A percentile compares a stretch with the other conserved stretches of the same genome.
phyloP scores from a whole-genome alignment of 345 rosid genomes.

The Eucalyptus sp. region DNA sequence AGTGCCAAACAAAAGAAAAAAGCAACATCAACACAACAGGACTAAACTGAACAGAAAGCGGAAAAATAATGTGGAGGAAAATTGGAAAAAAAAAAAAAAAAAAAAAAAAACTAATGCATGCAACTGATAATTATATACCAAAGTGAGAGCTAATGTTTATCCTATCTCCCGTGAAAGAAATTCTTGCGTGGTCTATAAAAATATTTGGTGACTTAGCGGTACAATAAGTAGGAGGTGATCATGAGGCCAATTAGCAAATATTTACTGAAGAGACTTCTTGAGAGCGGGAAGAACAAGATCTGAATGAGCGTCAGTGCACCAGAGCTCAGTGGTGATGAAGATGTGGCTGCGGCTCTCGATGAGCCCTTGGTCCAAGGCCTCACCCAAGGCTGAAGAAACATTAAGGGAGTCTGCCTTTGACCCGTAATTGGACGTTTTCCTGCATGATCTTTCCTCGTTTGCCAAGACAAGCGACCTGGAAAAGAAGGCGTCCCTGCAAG shows the following conservation, averaged over 20 bases:
- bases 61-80: not conserved
- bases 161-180: not conserved
- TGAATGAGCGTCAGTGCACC: not conserved
- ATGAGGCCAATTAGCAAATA: not conserved
- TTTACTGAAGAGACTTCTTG: not conserved
- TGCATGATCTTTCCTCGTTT: too few species aligned
- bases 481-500: too few species aligned
- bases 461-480: too few species aligned
- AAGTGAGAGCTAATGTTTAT: not conserved
- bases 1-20: not conserved
- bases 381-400: too few species aligned
- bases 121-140: not conserved
- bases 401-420: too few species aligned
- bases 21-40: not conserved
- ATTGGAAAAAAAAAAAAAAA: too few species aligned
- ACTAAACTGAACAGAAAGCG: too few species aligned
- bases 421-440: too few species aligned
- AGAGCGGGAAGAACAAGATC: not conserved
- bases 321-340: not conserved
- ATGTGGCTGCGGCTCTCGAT: not conserved
- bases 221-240: not conserved
- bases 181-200: not conserved
- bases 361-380: not conserved
- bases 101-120: not conserved
- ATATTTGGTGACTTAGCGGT: not conserved